phyloP scores from a whole-genome alignment of 805 yeast genomes.

The Suhomyces emberorum region DNA sequence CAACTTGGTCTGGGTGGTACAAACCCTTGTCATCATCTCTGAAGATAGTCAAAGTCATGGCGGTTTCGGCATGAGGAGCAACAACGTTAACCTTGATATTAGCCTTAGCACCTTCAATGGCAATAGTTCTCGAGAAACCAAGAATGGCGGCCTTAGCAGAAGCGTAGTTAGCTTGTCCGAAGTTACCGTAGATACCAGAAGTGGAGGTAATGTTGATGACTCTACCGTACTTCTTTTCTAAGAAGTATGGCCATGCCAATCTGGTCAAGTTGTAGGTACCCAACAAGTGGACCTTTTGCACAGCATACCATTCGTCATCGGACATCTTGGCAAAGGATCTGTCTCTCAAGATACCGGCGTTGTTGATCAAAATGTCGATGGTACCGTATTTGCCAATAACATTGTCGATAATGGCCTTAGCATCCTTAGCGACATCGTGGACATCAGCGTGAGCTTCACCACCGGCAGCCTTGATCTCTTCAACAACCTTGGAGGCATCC shows the following conservation, averaged over 20 bases:
- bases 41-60: conserved; percentile 90
- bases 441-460: conserved; percentile 80
- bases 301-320: conserved; percentile 78
- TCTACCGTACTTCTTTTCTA: conserved; percentile 73
- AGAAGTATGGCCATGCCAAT: conserved; percentile 89
- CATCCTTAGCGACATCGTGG: conserved; percentile 76
- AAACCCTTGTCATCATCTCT: conserved; percentile 75
- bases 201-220: conserved; percentile 91
- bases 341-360: conserved; percentile 94
- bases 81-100: conserved; percentile 75
- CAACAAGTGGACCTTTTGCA: conserved; percentile 73
- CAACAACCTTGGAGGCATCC: conserved; percentile 70
- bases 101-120: conserved; percentile 82
- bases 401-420: conserved; percentile 70
- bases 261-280: conserved; percentile 82
- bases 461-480: conserved; percentile 68
- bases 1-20: conserved; percentile 83
- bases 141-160: conserved; percentile 89
- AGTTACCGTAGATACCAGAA: conserved; percentile 95
- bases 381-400: conserved; percentile 77
- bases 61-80: conserved; percentile 98
- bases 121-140: conserved; percentile 81
- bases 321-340: conserved; percentile 82
- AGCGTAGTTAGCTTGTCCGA: conserved; percentile 95
- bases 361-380: conserved; percentile 82